Conservation (phyloP, 2,329 filamentous ascomycete genomes). For the Paecilomyces variotii region DNA sequence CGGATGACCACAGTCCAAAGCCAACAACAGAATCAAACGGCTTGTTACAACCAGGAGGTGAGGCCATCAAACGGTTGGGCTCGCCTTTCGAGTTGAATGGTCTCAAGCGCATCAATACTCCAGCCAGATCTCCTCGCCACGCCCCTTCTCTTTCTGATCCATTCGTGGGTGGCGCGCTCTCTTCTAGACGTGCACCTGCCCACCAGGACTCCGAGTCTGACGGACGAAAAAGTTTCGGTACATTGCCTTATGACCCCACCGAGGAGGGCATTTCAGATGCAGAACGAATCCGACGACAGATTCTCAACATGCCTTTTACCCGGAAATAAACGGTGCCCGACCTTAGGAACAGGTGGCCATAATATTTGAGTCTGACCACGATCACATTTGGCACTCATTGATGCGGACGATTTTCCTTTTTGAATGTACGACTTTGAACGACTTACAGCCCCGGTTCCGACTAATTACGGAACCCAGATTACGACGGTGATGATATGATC, state of each 20-base stretch:
- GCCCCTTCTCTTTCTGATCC: constrained; percentile 38
- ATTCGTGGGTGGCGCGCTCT: constrained; percentile 24
- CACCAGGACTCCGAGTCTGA: constrained; percentile 9
- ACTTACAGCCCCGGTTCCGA: constrained; percentile 4
- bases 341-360: background rate
- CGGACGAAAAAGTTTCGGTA: constrained; percentile 7
- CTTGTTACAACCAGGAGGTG: constrained; percentile 26
- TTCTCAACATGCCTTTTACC: constrained; percentile 27
- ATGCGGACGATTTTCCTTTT: background rate
- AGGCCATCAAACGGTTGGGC: constrained; percentile 38
- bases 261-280: constrained; percentile 31
- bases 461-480: constrained; percentile 25
- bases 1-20: constrained; percentile 14
- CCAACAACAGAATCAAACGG: constrained; percentile 17
- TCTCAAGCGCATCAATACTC: constrained; percentile 23
- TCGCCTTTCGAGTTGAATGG: constrained; percentile 40
- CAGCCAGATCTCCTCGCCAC: constrained; percentile 27
- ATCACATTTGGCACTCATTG: background rate
- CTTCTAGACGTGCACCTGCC: constrained; percentile 12
- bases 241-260: constrained; percentile 22
- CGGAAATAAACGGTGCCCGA: constrained; percentile 12
- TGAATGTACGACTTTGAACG: background rate
- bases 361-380: background rate
- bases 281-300: constrained; percentile 32
- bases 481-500: constrained; percentile 25